Percentiles rank a stretch among this genome's conserved stretches.
These are phyloP conservation scores for Plasmopara muralis DNA, from an alignment of 352 stramenopile species.

Conservation along the genomic window DNA sequence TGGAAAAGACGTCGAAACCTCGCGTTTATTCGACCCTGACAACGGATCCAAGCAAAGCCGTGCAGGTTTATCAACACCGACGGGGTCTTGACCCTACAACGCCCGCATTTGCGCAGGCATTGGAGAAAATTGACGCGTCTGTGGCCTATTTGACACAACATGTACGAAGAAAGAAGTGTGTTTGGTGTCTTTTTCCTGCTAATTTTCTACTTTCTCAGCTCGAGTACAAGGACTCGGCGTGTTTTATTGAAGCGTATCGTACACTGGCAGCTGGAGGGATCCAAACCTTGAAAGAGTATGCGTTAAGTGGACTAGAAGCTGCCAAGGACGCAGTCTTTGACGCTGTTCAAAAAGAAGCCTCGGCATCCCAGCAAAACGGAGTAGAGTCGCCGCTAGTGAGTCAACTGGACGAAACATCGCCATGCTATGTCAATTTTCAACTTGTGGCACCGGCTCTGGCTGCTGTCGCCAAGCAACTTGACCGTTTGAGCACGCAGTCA, in stretches of 20 bases:
- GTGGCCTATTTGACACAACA: constrained; percentile 62
- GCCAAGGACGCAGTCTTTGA: constrained; percentile 63
- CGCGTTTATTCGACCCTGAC: not conserved
- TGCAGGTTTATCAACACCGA: constrained; percentile 76
- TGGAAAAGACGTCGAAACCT: constrained; percentile 11
- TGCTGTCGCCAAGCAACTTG: constrained; percentile 54
- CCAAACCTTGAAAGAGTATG: constrained; percentile 66
- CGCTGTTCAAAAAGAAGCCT: constrained; percentile 32
- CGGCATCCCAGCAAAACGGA: constrained; percentile 6
- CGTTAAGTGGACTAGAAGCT: constrained; percentile 52
- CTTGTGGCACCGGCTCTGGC: constrained; percentile 52
- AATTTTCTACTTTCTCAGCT: constrained; percentile 24
- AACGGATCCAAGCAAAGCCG: constrained; percentile 21
- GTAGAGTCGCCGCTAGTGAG: constrained; percentile 9
- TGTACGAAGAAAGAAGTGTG: constrained; percentile 25
- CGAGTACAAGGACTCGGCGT: constrained; percentile 61
- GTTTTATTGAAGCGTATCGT: constrained; percentile 69
- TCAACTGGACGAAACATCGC: constrained; percentile 60
- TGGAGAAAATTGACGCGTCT: constrained; percentile 64
- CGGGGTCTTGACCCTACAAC: constrained; percentile 68
- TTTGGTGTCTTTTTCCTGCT: constrained; percentile 1
- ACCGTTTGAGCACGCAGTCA: constrained; percentile 34
- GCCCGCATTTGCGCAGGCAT: constrained; percentile 41
- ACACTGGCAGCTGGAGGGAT: constrained; percentile 56
- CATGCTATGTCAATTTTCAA: constrained; percentile 77